These are phyloP conservation scores for Nannochloris sp. DNA, from an alignment of 139 green algal species.

Conservation along the genomic window DNA sequence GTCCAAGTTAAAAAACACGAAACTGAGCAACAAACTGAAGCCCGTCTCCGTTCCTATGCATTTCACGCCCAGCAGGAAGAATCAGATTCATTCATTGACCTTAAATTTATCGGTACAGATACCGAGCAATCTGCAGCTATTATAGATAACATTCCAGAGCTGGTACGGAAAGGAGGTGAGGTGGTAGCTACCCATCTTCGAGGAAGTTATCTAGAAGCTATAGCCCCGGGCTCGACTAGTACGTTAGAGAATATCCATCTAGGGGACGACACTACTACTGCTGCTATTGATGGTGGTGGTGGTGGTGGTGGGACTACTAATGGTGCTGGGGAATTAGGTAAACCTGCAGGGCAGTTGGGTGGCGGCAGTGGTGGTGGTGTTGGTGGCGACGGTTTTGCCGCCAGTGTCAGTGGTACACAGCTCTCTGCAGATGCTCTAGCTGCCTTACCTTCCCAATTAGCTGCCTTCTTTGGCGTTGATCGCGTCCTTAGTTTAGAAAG, in stretches of 20 bases:
- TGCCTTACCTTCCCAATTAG: neutral
- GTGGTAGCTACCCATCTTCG: neutral
- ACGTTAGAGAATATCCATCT: neutral
- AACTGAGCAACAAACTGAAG: conserved; percentile 77
- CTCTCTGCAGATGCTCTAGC: neutral
- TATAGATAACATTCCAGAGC: neutral
- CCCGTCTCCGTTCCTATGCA: conserved; percentile 49
- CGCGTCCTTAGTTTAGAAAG: conserved; percentile 10
- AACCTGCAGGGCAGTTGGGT: no score
- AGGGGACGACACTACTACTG: neutral
- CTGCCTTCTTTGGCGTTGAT: conserved; percentile 1
- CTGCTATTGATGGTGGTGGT: neutral
- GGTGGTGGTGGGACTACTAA: neutral
- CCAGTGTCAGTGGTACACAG: neutral
- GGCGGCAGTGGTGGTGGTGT: no score
- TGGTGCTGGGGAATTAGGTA: neutral
- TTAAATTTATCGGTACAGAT: conserved; percentile 15
- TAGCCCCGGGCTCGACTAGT: conserved; percentile 6
- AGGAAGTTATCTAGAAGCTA: conserved; percentile 18
- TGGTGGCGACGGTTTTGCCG: no score
- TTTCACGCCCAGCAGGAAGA: conserved; percentile 49
- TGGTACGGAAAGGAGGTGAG: conserved; percentile 1
- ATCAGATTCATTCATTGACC: conserved; percentile 30
- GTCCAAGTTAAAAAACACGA: conserved; percentile 67
- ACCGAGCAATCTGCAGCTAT: neutral